Percentiles rank a stretch among this genome's conserved stretches.
These are phyloP conservation scores for Paecilomyces niveus DNA, from an alignment of 2,329 filamentous ascomycete species.

Conservation along the genomic window DNA sequence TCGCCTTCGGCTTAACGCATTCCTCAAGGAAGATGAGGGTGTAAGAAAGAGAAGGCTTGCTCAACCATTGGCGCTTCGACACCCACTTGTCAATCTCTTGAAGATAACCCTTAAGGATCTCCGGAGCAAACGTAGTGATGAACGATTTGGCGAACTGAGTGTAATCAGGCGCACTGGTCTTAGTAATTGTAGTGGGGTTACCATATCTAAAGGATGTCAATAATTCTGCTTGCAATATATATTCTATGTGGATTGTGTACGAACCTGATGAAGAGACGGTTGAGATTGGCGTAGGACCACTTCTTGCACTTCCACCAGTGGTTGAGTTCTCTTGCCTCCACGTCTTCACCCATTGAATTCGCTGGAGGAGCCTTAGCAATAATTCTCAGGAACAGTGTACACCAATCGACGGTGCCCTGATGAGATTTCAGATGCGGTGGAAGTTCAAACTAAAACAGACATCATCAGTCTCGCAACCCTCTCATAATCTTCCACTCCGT, in stretches of 20 bases:
- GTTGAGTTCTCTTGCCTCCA: constrained; percentile 81
- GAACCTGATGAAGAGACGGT: constrained; percentile 86
- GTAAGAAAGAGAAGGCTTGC: constrained; percentile 86
- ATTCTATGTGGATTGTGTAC: constrained; percentile 17
- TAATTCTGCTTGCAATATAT: neutral
- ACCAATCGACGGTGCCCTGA: constrained; percentile 86
- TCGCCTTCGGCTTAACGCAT: constrained; percentile 92
- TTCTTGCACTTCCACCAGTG: constrained; percentile 99
- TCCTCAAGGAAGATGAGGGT: constrained; percentile 94
- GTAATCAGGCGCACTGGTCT: constrained; percentile 68
- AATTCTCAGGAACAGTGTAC: constrained; percentile 85
- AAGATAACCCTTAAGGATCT: constrained; percentile 92
- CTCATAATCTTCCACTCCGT: constrained; percentile 1
- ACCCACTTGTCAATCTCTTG: constrained; percentile 97
- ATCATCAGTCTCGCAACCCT: constrained; percentile 22
- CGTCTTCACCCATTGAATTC: constrained; percentile 68
- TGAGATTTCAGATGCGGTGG: constrained; percentile 70
- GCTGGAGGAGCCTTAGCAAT: constrained; percentile 79
- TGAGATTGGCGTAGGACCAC: constrained; percentile 97
- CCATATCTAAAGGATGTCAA: constrained; percentile 60
- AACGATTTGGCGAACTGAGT: constrained; percentile 83
- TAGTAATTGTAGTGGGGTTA: constrained; percentile 69
- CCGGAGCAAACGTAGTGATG: constrained; percentile 82
- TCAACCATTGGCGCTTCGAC: constrained; percentile 87
- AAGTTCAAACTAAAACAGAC: constrained; percentile 66